Evolutionary conservation across 176 grass and related monocot species (phyloP), one percentile per base, ranked within the genome.

Genomic region (Aegilops sharonensis): DNA sequence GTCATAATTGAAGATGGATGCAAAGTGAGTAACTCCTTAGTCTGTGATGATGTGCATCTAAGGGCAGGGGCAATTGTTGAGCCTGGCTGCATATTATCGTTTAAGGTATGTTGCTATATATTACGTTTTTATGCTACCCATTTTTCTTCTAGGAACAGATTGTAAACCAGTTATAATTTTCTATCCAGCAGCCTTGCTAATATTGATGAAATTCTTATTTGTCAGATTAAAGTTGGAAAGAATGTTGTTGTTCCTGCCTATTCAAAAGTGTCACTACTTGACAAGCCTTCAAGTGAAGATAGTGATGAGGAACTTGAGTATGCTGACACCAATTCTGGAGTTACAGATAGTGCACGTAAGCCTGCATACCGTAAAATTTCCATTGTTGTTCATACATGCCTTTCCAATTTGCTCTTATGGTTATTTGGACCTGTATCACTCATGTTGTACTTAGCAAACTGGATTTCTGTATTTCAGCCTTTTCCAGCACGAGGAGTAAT

Each of bases 291-390:
- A 60, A 91, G 91, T 48, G 91, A 98, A 91, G 96, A 98, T 71
- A 98, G 96, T 8, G 93, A 95, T 80, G 96, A 98, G 72, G 96
- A 98, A 83, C 96, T 98, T 83, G 97, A 99, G 68, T 99, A 94
- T 78, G 97, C 92, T 56, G 97, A 99, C 90, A 88, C 94, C 20
- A 95, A 85, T 71, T 91, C 88, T 78, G 94, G 82, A 80, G 87
- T 95, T 85, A 89, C 91, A 75, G 93, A 98, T 74, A 95, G 88
- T 92, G 93, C 85, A 84, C 78, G 94, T 99, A 86, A 91, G 79
- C 87, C 25, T 87, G 68, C 56, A 61, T 12, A 14, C 30, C 64
- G 37, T 66, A 56, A 70, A 76, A 15, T 5, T 50, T 30, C 21
- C 40, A 20, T 85, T 78, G 1, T 66, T 79, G 27, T 76, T 32